phyloP scores from a whole-genome alignment of 495 filamentous ascomycete genomes.

The Penicillium malachiteum region DNA sequence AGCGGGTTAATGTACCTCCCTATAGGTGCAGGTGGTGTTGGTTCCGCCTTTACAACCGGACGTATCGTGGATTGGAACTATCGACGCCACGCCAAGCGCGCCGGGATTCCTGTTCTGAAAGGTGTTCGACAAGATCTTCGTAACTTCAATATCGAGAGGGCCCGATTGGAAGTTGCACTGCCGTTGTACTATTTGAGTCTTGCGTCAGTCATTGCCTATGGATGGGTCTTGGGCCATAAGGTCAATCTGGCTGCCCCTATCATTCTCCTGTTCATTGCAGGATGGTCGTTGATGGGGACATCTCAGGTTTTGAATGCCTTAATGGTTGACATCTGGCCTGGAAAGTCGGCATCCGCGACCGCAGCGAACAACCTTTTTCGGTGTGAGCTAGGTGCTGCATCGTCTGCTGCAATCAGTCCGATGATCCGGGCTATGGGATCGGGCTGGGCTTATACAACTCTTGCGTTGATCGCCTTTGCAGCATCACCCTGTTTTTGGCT shows the following conservation, averaged over 20 bases:
- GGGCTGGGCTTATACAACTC: constrained; percentile 63
- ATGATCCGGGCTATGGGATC: constrained; percentile 59
- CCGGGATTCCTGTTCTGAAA: constrained; percentile 34
- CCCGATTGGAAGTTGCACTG: constrained; percentile 36
- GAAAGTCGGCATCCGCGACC: constrained; percentile 55
- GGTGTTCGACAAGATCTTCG: constrained; percentile 40
- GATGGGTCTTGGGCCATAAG: constrained; percentile 45
- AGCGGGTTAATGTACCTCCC: constrained; percentile 47
- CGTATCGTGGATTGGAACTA: constrained; percentile 47
- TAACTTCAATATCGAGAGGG: constrained; percentile 46
- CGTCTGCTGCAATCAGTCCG: constrained; percentile 51
- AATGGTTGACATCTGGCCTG: constrained; percentile 61
- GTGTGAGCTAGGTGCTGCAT: constrained; percentile 62
- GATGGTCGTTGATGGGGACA: constrained; percentile 32
- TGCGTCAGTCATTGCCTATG: constrained; percentile 40
- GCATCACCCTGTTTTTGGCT: constrained; percentile 27
- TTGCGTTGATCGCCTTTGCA: constrained; percentile 39
- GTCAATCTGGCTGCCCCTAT: constrained; percentile 36
- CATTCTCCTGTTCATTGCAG: constrained; percentile 32
- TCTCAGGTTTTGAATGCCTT: constrained; percentile 45
- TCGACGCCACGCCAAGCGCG: constrained; percentile 33
- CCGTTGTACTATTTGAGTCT: constrained; percentile 33
- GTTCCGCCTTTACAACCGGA: constrained; percentile 35
- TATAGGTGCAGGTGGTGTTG: constrained; percentile 38
- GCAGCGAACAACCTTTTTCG: constrained; percentile 66